These are phyloP conservation scores for Tuber aestivum DNA, from an alignment of 495 filamentous ascomycete species.

Conservation along the genomic window DNA sequence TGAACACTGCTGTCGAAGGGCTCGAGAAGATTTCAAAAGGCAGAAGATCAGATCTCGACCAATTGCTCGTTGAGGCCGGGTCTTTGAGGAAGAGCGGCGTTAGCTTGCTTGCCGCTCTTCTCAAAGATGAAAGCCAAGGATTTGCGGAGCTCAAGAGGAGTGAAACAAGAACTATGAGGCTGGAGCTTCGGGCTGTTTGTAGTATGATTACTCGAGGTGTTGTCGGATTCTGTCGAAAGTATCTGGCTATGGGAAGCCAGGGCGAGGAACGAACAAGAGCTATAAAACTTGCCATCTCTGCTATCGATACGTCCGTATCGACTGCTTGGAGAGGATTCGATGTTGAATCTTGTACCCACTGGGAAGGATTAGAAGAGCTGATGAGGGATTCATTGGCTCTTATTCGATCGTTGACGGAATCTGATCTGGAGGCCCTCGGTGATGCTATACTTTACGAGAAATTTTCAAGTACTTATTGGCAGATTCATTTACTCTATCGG, in stretches of 20 bases:
- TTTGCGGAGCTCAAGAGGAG: conserved; percentile 8
- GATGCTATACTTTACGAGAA: conserved; percentile 36
- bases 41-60: conserved; percentile 36
- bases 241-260: conserved; percentile 35
- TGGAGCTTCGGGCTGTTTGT: conserved; percentile 25
- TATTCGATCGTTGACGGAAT: conserved; percentile 26
- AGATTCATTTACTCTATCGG: conserved; percentile 35
- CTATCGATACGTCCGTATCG: conserved; percentile 36
- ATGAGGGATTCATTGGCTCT: conserved; percentile 31
- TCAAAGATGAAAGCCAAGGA: conserved; percentile 21
- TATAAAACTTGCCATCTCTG: conserved; percentile 28
- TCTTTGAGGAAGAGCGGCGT: conserved; percentile 30
- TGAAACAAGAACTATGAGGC: conserved; percentile 5
- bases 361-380: conserved; percentile 31
- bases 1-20: conserved; percentile 29
- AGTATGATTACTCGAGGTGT: conserved; percentile 30
- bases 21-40: conserved; percentile 32
- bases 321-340: conserved; percentile 35
- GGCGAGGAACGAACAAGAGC: conserved; percentile 29
- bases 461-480: conserved; percentile 40
- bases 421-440: conserved; percentile 9
- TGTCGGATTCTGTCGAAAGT: conserved; percentile 39
- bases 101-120: conserved; percentile 26
- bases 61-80: conserved; percentile 37
- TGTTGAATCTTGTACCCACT: conserved; percentile 16